Percentiles rank a stretch among this genome's conserved stretches.
Evolutionary conservation across 257 asterid species (phyloP).

Genomic region (Solanum chmielewskii): DNA sequence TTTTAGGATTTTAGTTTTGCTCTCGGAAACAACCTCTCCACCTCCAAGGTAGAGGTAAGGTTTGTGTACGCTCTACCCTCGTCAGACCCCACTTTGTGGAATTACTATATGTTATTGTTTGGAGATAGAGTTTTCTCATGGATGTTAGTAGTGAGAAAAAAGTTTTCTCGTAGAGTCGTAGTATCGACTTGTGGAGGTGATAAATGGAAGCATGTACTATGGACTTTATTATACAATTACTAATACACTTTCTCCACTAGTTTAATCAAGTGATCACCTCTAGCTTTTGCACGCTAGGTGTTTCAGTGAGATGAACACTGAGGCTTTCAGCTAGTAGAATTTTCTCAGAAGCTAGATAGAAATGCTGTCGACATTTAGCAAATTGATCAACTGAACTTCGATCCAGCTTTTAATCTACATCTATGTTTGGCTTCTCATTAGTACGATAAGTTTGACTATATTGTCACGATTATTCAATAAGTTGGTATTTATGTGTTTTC

Average conservation of each 20-base stretch:
- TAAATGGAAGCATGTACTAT: neutral
- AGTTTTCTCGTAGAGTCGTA: neutral
- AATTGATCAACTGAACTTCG: neutral
- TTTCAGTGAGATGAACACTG: neutral
- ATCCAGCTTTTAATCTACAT: neutral
- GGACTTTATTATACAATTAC: neutral
- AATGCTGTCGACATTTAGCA: neutral
- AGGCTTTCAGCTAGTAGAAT: neutral
- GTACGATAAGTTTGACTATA: neutral
- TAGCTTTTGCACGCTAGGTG: neutral
- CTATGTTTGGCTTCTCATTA: neutral
- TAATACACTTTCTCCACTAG: neutral
- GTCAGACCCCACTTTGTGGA: neutral
- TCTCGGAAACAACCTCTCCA: neutral
- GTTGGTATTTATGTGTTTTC: neutral
- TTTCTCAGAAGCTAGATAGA: neutral
- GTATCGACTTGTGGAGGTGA: neutral
- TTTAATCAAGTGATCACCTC: neutral
- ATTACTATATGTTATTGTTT: neutral
- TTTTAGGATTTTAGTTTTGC: neutral
- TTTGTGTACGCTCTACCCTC: neutral
- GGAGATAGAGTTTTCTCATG: neutral
- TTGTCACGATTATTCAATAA: neutral
- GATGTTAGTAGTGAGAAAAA: neutral
- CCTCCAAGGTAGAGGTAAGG: neutral